phyloP scores from a whole-genome alignment of 2,329 filamentous ascomycete species.

The Aspergillus quadricinctus region DNA sequence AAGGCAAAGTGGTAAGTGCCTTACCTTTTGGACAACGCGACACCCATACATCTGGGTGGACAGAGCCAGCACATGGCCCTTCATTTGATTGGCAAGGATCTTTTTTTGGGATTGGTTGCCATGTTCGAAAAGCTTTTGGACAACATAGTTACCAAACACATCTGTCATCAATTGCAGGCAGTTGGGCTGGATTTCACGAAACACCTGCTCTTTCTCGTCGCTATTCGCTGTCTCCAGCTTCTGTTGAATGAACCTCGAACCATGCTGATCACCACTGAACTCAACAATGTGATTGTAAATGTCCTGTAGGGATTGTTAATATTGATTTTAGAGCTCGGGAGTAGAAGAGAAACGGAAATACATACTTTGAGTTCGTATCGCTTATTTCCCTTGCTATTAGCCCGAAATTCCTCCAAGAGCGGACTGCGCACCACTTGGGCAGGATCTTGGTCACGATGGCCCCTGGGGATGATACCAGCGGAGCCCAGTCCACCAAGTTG shows the following conservation, averaged over 20 bases:
- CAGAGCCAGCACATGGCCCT: conserved; percentile 72
- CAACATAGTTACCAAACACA: conserved; percentile 96
- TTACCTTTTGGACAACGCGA: conserved; percentile 88
- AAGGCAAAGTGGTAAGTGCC: neutral
- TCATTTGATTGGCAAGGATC: conserved; percentile 79
- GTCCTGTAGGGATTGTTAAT: conserved; percentile 48
- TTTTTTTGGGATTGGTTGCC: conserved; percentile 92
- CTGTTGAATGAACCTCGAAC: conserved; percentile 90
- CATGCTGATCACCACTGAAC: conserved; percentile 93
- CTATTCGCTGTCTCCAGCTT: conserved; percentile 91
- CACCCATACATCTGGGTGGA: conserved; percentile 91
- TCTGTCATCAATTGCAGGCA: conserved; percentile 88
- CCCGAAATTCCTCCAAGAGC: conserved; percentile 74
- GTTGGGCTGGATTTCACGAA: conserved; percentile 80
- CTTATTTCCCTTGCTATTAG: conserved; percentile 65
- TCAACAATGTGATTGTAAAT: conserved; percentile 86
- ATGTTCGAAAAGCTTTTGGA: conserved; percentile 96
- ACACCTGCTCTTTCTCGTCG: conserved; percentile 89
- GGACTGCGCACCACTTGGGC: conserved; percentile 63
- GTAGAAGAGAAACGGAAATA: neutral
- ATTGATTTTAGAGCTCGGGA: neutral
- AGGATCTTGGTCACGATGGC: conserved; percentile 55
- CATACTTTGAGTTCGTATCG: conserved; percentile 73
- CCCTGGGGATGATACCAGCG: conserved; percentile 37
- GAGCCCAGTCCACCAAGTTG: conserved; percentile 27